Evolutionary conservation across 139 green algal species (phyloP), one percentile per base, ranked within the genome.

Genomic region (Micractinium conductrix): DNA sequence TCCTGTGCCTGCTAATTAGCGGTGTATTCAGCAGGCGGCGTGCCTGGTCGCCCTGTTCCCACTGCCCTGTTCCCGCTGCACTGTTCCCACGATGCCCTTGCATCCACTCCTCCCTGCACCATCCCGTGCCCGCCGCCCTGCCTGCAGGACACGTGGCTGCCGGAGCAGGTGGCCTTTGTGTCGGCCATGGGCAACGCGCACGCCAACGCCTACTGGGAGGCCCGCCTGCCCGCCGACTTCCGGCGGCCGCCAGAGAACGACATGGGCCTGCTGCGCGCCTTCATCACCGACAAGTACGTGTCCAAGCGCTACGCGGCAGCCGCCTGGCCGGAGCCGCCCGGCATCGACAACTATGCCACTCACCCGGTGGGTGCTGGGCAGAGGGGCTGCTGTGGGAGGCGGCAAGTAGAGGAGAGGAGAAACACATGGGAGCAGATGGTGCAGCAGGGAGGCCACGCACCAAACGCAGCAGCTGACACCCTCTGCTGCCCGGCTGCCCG

Each of bases 111-210:
- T 19, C 53, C 53, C 53, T 21, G 53, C 53, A 19, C 6, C 6
- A 33, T 33, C 30, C n/a, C 21, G 42, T 79, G 14, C 48, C n/a
- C 60, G 10, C 44, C 26, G n/a, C 17, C 38, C 4, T 16, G 45
- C n/a, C n/a, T 12, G 68, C 80, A 98, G 83, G 96, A 98, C 90
- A 98, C 95, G 26, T 98, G 96, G 96, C 91, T 98, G 37, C 96
- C 96, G 26, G 92, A 95, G 72, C 95, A 98, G 83, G 93, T 98
- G n/a, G 94, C 93, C 19, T 97, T 97, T 86, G 89, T 96, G 43
- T 78, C 88, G n/a, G 78, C 84, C 12, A 96, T 98, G 92, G 96
- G 95, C 44, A 98, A 98, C 82, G 78, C 81, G 5, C 87, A 91
- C n/a, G 93, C 87, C 21, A 96, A 96, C 83, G 40, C 45, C 0